Base-by-base conservation (phyloP, 1,284 basidiomycete genomes). In the Hymenochaete sp. region DNA sequence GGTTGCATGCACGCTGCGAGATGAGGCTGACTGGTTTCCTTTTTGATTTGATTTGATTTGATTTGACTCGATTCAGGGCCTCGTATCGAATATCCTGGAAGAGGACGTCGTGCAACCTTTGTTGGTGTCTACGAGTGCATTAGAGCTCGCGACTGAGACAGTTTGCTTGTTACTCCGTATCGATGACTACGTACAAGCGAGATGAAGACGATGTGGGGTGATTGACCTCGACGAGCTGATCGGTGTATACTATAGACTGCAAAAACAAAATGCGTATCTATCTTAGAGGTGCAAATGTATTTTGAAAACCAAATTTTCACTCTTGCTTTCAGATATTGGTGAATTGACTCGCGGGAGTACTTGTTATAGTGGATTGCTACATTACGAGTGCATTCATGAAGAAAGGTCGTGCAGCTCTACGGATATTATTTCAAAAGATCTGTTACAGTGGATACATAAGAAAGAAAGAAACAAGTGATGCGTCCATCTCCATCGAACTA, bases 81-180 rank as follows among this genome's bases (percentile, higher is more conserved):
- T 93, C 57, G 93, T 98, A 57, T 95, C 91, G 35, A 95, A 98
- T 66, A 97, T 98, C 53, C 62, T 95, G 39, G 93, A 97, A 62
- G 96, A 99, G 63, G 92, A 96, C 54, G 96, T 98, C 18, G 82
- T 98, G 14, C 96, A 99, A 64, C 96, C 96, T 14, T 68, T 99
- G 50, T 69, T 99, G 38, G 96, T 99, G 21, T 87, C 89, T 29
- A 98, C 93, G 27, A 95, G 90, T 56, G 96, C 96, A 3, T 73
- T 98, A 51, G 93, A 98, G 67, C 74, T 98, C 43, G 74, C 96
- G 31, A 96, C 95, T 10, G 96, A 99, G 70, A 98, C 96, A 0
- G 95, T 98, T n/a, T 89, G 93, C 56, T 66, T 99, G 53, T 67
- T 99, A 59, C 67, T 99, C 62, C 89, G 96, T 68, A 98, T 98